phyloP scores from a whole-genome alignment of 805 yeast genomes.

The Kluyveromyces starmeri region DNA sequence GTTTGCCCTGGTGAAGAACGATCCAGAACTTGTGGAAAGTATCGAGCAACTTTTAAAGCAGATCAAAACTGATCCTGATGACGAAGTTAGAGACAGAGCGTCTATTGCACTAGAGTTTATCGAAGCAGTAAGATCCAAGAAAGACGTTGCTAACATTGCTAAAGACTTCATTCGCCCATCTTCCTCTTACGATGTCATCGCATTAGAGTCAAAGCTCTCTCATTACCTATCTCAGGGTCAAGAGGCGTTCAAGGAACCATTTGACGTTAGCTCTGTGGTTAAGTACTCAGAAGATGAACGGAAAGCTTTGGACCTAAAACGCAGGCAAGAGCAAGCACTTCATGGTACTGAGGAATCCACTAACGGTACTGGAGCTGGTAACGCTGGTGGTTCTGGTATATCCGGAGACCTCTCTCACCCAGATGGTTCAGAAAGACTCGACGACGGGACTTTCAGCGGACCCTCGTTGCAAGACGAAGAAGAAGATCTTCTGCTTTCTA shows the following conservation, averaged over 20 bases:
- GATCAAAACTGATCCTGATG: conserved; percentile 83
- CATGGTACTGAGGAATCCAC: conserved; percentile 10
- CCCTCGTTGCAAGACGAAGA: conserved; percentile 23
- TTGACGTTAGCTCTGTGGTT: conserved; percentile 65
- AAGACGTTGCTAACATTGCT: conserved; percentile 30
- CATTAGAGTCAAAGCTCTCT: conserved; percentile 70
- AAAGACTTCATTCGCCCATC: conserved; percentile 54
- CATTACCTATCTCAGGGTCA: conserved; percentile 43
- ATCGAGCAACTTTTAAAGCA: conserved; percentile 70
- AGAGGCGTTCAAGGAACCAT: conserved; percentile 42
- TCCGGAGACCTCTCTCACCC: no score
- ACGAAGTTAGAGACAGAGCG: conserved; percentile 97
- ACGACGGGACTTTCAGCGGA: conserved; percentile 19
- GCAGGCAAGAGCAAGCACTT: conserved; percentile 33
- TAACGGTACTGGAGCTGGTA: neutral
- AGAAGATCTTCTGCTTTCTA: conserved; percentile 43
- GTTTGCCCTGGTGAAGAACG: conserved; percentile 70
- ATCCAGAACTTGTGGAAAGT: conserved; percentile 54
- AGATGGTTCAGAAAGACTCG: conserved; percentile 26
- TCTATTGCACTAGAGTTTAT: conserved; percentile 71
- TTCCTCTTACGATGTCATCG: conserved; percentile 60
- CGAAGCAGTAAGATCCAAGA: conserved; percentile 31
- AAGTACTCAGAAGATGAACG: conserved; percentile 57
- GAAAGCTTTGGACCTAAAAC: conserved; percentile 52
- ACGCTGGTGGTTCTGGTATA: conserved; percentile 12